phyloP scores from a whole-genome alignment of 2,329 filamentous ascomycete species.

The Hortaea werneckii region DNA sequence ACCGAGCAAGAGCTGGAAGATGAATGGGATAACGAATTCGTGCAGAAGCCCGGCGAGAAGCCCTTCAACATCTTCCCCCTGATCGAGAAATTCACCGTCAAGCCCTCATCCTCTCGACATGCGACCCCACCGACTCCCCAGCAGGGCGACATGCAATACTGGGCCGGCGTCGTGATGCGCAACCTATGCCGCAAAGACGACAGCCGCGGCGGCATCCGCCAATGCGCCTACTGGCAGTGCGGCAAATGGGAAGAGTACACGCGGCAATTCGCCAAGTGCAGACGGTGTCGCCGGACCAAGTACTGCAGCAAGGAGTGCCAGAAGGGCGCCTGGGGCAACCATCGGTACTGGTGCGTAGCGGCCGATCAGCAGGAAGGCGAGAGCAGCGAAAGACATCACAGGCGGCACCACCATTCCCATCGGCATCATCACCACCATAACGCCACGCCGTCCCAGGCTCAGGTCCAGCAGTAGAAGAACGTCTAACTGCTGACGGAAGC shows the following conservation, averaged over 20 bases:
- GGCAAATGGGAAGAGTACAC: conserved; percentile 98
- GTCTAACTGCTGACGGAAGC: no score
- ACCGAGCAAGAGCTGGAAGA: conserved; percentile 49
- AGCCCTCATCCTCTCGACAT: conserved; percentile 30
- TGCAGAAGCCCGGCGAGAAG: conserved; percentile 20
- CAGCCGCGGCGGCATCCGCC: conserved; percentile 81
- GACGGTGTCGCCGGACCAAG: conserved; percentile 88
- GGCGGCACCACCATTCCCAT: conserved; percentile 14
- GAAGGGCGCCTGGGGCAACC: conserved; percentile 96
- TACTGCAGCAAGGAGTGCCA: conserved; percentile 97
- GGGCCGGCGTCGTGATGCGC: conserved; percentile 97
- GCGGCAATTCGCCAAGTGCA: conserved; percentile 94
- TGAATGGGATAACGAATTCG: conserved; percentile 88
- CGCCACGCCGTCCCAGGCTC: neutral
- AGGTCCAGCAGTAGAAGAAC: neutral
- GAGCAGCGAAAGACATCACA: conserved; percentile 15
- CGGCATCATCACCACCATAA: conserved; percentile 3
- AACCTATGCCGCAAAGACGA: conserved; percentile 98
- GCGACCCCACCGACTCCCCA: conserved; percentile 18
- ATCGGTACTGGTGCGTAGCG: conserved; percentile 92
- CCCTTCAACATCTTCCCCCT: conserved; percentile 81
- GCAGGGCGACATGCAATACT: conserved; percentile 78
- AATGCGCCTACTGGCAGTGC: conserved; percentile 96
- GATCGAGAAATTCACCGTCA: conserved; percentile 95
- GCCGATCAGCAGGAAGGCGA: conserved; percentile 37